Evolutionary conservation across 1,284 basidiomycete genomes (phyloP).

Genomic region (Cutaneotrichosporon cutaneum): DNA sequence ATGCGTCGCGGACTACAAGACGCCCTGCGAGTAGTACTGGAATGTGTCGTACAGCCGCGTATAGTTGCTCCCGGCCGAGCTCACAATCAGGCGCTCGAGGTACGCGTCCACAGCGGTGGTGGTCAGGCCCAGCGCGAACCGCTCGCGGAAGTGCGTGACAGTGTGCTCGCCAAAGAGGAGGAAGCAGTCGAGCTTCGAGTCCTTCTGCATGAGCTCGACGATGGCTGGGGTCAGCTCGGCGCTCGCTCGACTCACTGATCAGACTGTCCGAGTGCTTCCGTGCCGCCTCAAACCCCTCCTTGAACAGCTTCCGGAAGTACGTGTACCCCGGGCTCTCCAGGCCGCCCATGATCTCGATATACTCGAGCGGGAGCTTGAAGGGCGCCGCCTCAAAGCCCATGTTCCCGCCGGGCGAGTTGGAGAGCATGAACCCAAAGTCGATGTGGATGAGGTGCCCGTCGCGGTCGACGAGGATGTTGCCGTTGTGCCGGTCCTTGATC

Average conservation of each 20-base stretch:
- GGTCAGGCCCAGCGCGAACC: conserved; percentile 89
- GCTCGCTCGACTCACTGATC: conserved; percentile 57
- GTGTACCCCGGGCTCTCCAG: conserved; percentile 71
- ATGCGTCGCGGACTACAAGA: conserved; percentile 1
- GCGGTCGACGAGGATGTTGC: conserved; percentile 93
- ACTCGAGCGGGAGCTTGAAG: conserved; percentile 92
- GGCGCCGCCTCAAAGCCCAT: conserved; percentile 98
- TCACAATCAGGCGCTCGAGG: conserved; percentile 81
- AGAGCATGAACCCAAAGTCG: conserved; percentile 98
- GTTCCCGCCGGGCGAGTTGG: conserved; percentile 88
- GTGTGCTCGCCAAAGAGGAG: conserved; percentile 86
- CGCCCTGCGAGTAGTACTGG: conserved; percentile 44
- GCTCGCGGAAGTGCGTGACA: conserved; percentile 78
- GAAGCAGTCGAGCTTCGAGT: conserved; percentile 92
- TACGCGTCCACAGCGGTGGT: conserved; percentile 84
- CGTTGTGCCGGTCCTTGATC: conserved; percentile 98
- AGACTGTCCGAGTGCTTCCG: conserved; percentile 96
- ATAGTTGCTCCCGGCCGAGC: conserved; percentile 86
- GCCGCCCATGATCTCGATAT: conserved; percentile 94
- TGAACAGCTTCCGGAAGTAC: conserved; percentile 85
- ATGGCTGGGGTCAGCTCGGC: conserved; percentile 55
- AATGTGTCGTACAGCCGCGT: conserved; percentile 86
- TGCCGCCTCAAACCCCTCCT: conserved; percentile 87
- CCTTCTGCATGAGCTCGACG: conserved; percentile 96
- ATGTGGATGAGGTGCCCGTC: conserved; percentile 83